These are phyloP conservation scores for Conringia planisiliqua DNA, from an alignment of 345 rosid genomes.

Conservation along the genomic window DNA sequence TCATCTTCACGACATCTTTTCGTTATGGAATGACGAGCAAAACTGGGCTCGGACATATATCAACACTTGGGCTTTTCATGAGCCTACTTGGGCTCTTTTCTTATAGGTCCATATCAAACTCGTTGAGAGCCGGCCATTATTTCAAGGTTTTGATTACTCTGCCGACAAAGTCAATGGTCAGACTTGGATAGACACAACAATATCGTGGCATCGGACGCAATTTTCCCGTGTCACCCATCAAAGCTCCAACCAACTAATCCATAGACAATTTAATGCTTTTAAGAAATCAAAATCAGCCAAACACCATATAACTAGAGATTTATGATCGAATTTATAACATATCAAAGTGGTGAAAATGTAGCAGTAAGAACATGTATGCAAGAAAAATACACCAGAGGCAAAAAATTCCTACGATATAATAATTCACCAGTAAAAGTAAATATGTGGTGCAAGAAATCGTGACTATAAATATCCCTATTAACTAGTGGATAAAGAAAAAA, in stretches of 20 bases:
- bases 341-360: not conserved
- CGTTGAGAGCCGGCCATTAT: not conserved
- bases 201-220: not conserved
- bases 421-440: not conserved
- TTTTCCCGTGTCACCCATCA: constrained; percentile 8
- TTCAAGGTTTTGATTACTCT: not conserved
- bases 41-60: not conserved
- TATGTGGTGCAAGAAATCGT: not conserved
- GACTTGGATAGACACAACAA: not conserved
- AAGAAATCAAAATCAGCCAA: not conserved
- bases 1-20: not conserved
- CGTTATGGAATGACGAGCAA: no score
- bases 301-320: not conserved
- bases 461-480: not conserved
- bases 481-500: constrained; percentile 8
- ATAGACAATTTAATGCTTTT: not conserved
- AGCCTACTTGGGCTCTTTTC: not conserved
- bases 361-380: not conserved
- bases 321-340: not conserved
- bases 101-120: not conserved
- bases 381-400: not conserved
- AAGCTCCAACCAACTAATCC: not conserved
- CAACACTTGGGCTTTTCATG: not conserved
- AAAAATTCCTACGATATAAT: no score
- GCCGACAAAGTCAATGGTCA: constrained; percentile 22